phyloP scores from a whole-genome alignment of 164 flowering plant species.

The Kingdonia uniflora region DNA sequence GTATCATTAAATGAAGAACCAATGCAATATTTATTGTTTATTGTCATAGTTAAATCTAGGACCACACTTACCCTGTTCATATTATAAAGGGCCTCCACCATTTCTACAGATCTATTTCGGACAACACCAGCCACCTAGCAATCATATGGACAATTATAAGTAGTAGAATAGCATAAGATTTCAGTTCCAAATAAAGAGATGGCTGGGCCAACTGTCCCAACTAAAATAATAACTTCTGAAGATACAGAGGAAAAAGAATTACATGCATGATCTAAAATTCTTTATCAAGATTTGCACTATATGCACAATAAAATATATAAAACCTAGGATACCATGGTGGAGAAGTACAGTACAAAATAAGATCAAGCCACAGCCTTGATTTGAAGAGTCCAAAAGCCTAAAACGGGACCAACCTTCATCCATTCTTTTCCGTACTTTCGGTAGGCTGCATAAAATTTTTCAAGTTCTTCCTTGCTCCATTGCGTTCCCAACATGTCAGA shows the following conservation, averaged over 20 bases:
- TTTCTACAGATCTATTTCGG: constrained; percentile 63
- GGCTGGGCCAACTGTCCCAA: no score
- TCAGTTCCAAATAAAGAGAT: no score
- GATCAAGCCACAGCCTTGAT: background rate
- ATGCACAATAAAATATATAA: no score
- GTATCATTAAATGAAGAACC: no score
- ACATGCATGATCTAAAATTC: no score
- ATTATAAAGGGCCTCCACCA: constrained; percentile 93
- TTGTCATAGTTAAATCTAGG: constrained; percentile 1
- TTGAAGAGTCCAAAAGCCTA: background rate
- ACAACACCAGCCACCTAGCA: constrained; percentile 68
- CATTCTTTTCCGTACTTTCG: constrained; percentile 82
- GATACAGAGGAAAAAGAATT: no score
- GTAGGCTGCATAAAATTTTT: constrained; percentile 79
- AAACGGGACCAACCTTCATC: constrained; percentile 53
- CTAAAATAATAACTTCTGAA: no score
- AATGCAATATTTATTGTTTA: background rate
- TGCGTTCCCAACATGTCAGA: constrained; percentile 78
- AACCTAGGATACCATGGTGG: no score
- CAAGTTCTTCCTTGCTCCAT: constrained; percentile 87
- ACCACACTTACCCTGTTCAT: constrained; percentile 64
- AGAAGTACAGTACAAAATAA: no score
- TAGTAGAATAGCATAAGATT: no score
- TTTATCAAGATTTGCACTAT: no score
- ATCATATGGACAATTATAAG: constrained; percentile 12